Evolutionary conservation across 1,284 basidiomycete species (phyloP).

Genomic region (Pulveroboletus sp.): DNA sequence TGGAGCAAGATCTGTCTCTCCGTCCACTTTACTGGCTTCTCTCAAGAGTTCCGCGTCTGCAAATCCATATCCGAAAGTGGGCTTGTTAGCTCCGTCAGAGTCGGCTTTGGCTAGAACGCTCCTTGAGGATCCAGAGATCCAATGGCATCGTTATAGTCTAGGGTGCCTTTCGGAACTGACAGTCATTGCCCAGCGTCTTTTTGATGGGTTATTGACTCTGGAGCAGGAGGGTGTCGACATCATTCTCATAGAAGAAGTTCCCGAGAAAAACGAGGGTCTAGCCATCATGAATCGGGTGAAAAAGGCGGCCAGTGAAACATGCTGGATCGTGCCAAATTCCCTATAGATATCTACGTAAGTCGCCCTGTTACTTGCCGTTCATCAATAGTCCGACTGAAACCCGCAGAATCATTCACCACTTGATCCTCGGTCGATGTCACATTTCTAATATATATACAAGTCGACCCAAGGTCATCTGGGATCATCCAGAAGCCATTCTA

Average conservation of each 20-base stretch:
- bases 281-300: slow-evolving; percentile 98
- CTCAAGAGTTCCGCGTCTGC: slow-evolving; percentile 33
- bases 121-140: slow-evolving; percentile 41
- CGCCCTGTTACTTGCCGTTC: background rate
- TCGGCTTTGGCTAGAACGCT: slow-evolving; percentile 53
- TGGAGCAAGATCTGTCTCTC: slow-evolving; percentile 32
- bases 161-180: slow-evolving; percentile 65
- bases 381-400: background rate
- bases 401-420: background rate
- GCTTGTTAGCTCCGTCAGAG: slow-evolving; percentile 69
- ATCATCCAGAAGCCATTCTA: no score
- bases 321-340: slow-evolving; percentile 44
- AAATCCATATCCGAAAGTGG: slow-evolving; percentile 50
- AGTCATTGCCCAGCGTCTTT: slow-evolving; percentile 79
- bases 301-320: slow-evolving; percentile 81
- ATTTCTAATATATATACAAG: background rate
- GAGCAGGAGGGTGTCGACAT: slow-evolving; percentile 77
- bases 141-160: slow-evolving; percentile 58
- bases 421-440: background rate
- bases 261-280: slow-evolving; percentile 82
- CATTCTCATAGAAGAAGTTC: slow-evolving; percentile 88
- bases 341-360: slow-evolving; percentile 28
- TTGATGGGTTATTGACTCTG: slow-evolving; percentile 84
- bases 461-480: background rate
- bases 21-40: slow-evolving; percentile 44